A percentile compares a stretch with the other conserved stretches of the same genome.
Evolutionary conservation across 177 flowering plant species (phyloP).

Genomic region (Vitis hybrid): DNA sequence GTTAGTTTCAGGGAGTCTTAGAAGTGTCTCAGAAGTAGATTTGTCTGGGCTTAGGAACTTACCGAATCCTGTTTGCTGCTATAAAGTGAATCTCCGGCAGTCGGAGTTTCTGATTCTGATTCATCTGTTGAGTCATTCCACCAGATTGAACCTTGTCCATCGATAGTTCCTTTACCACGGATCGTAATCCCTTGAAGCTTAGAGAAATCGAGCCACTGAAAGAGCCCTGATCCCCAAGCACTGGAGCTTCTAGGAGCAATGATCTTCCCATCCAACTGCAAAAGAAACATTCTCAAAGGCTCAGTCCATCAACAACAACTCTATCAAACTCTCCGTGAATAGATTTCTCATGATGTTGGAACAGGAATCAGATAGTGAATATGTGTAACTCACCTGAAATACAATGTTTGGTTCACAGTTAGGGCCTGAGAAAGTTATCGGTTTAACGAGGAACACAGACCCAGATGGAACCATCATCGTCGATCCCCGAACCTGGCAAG

Average conservation of each 20-base stretch:
- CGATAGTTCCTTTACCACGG: constrained; percentile 11
- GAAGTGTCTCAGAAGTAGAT: too few species aligned
- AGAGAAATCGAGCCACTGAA: constrained; percentile 15
- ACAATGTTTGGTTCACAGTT: constrained; percentile 45
- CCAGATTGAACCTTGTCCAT: constrained; percentile 16
- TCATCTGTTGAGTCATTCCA: not conserved
- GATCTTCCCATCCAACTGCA: constrained; percentile 20
- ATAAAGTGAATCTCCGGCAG: not conserved
- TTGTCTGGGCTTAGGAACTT: not conserved
- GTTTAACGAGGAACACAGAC: constrained; percentile 50
- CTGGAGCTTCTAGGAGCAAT: constrained; percentile 15
- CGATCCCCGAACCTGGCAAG: constrained; percentile 56
- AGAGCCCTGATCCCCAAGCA: constrained; percentile 15
- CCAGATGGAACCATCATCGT: constrained; percentile 53
- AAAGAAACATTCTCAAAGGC: not conserved
- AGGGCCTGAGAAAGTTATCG: constrained; percentile 56
- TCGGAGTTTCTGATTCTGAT: not conserved
- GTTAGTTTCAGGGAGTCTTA: too few species aligned
- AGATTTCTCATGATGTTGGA: too few species aligned
- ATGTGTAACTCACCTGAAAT: constrained; percentile 45
- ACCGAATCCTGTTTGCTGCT: not conserved
- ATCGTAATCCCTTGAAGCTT: constrained; percentile 11
- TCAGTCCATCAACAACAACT: not conserved
- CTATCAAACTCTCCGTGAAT: too few species aligned
- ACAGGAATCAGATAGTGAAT: not conserved